A percentile compares a stretch with the other conserved stretches of the same genome.
Conservation (phyloP, 1,284 basidiomycete genomes). For the Naganishia sp. region DNA sequence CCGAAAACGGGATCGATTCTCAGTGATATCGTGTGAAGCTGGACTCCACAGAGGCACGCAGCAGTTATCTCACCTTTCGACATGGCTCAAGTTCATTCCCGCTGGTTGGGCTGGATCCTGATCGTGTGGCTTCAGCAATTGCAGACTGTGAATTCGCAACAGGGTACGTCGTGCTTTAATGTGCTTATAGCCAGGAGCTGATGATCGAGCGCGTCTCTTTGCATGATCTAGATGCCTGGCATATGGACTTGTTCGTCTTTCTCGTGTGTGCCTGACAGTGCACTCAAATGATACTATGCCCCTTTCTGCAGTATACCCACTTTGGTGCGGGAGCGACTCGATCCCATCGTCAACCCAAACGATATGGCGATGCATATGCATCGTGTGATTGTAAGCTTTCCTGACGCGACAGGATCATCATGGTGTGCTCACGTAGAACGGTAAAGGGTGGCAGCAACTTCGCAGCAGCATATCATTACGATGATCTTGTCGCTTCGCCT, state of each 20-base stretch:
- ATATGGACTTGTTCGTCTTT: constrained; percentile 26
- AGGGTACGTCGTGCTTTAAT: not conserved
- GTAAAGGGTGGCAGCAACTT: constrained; percentile 39
- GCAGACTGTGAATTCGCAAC: not conserved
- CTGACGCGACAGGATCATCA: not conserved
- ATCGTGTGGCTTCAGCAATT: not conserved
- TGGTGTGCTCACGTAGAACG: not conserved
- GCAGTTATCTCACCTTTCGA: not conserved
- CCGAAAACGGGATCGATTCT: too few species aligned
- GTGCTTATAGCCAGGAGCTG: not conserved
- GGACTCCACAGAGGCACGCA: not conserved
- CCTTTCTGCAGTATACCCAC: not conserved
- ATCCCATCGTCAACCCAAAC: constrained; percentile 34
- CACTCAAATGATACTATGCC: not conserved
- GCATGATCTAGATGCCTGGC: constrained; percentile 28
- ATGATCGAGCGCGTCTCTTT: not conserved
- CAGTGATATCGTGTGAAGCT: too few species aligned
- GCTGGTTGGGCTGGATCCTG: not conserved
- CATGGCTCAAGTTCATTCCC: not conserved
- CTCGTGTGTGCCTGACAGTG: not conserved
- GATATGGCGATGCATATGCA: constrained; percentile 32
- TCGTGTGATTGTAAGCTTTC: constrained; percentile 20
- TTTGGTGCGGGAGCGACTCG: constrained; percentile 28
- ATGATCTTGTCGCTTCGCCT: constrained; percentile 34
- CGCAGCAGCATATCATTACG: constrained; percentile 42